Conservation (phyloP, 2,329 filamentous ascomycete species). For the Aspergillus sergii region DNA sequence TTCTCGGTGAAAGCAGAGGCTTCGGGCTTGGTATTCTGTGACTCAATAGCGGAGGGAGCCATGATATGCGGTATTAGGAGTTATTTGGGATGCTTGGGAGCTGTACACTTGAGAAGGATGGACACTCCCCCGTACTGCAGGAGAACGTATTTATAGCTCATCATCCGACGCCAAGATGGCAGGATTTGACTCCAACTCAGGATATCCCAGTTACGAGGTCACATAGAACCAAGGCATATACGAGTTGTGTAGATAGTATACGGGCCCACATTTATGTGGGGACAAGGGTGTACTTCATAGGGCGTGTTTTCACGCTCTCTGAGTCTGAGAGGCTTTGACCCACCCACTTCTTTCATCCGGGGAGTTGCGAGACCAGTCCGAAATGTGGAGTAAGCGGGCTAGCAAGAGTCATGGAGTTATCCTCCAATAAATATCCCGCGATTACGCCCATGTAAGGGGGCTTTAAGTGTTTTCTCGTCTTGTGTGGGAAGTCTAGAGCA, state of each 20-base stretch:
- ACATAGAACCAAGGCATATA: background rate
- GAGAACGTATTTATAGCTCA: background rate
- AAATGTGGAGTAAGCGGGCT: background rate
- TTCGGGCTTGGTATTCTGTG: background rate
- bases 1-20: background rate
- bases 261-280: background rate
- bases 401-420: background rate
- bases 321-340: background rate
- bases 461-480: background rate
- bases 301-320: background rate
- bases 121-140: background rate
- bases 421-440: background rate
- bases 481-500: background rate
- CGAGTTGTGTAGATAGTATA: background rate
- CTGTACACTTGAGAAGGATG: background rate
- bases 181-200: background rate
- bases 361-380: background rate
- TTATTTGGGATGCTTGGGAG: background rate
- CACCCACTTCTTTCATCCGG: background rate
- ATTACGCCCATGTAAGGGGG: background rate
- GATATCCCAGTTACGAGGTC: background rate
- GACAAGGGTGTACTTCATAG: background rate
- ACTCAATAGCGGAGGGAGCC: background rate
- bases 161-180: background rate
- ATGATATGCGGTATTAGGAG: background rate